phyloP scores from a whole-genome alignment of 805 yeast species.

The Nakazawaea molendinolei region DNA sequence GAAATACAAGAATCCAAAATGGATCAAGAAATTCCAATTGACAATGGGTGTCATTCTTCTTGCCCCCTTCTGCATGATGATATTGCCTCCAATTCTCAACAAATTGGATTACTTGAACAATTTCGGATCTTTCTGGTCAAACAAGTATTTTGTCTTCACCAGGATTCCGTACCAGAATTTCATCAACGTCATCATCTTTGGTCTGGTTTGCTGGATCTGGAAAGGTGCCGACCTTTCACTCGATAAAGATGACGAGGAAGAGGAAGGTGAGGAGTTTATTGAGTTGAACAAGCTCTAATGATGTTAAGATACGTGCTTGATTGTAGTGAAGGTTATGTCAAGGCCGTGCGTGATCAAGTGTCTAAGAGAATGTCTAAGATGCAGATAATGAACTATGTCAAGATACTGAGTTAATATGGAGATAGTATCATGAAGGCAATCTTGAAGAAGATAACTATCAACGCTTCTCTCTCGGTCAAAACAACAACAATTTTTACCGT shows the following conservation, averaged over 20 bases:
- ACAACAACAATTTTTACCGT: too few relatives aligned
- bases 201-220: conserved; percentile 9
- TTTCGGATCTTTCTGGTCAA: conserved; percentile 2
- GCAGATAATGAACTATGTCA: too few relatives aligned
- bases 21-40: conserved; percentile 7
- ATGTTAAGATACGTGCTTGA: too few relatives aligned
- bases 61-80: conserved; percentile 9
- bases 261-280: conserved; percentile 8
- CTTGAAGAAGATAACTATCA: too few relatives aligned
- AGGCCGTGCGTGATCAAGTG: too few relatives aligned
- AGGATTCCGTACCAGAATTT: conserved; percentile 4
- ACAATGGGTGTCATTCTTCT: conserved; percentile 1
- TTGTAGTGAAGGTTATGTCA: too few relatives aligned
- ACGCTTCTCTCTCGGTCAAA: too few relatives aligned
- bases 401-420: too few relatives aligned
- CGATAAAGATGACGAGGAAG: neutral
- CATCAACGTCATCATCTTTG: conserved; percentile 4
- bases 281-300: conserved; percentile 6
- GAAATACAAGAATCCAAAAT: conserved; percentile 6
- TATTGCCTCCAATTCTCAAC: conserved; percentile 5
- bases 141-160: conserved; percentile 5
- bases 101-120: conserved; percentile 3
- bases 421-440: too few relatives aligned
- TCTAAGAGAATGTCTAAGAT: too few relatives aligned
- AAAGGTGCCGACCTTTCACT: conserved; percentile 3